Percentiles rank a stretch among this genome's conserved stretches.
These are phyloP conservation scores for Ogataea saltuana DNA, from an alignment of 805 yeast genomes.

Conservation along the genomic window DNA sequence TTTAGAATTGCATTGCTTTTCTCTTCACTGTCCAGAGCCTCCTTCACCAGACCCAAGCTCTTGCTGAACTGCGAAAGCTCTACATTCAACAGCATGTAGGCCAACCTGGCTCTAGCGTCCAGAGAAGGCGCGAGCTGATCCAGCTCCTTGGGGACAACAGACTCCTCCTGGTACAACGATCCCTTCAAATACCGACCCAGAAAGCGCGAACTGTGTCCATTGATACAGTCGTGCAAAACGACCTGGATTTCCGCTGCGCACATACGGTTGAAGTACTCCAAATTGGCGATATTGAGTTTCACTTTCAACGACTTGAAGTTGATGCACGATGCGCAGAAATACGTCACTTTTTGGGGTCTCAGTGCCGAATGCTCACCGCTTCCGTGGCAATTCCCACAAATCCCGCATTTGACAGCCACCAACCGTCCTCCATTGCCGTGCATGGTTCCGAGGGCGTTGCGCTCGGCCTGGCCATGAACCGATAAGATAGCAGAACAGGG, in stretches of 20 bases:
- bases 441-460: conserved; percentile 2
- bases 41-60: conserved; percentile 13
- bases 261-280: conserved; percentile 21
- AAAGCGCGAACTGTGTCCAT: conserved; percentile 24
- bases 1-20: conserved; percentile 12
- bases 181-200: conserved; percentile 19
- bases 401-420: conserved; percentile 20
- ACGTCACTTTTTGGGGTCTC: conserved; percentile 8
- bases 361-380: neutral
- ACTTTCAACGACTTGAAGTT: conserved; percentile 29
- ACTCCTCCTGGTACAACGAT: neutral
- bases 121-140: conserved; percentile 23
- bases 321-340: conserved; percentile 32
- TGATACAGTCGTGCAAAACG: conserved; percentile 29
- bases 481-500: conserved; percentile 15
- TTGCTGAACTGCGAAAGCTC: conserved; percentile 26
- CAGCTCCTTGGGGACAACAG: conserved; percentile 1
- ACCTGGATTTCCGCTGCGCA: conserved; percentile 25
- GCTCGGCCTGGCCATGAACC: conserved; percentile 1
- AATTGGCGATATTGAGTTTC: conserved; percentile 24
- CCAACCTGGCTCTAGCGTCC: conserved; percentile 31
- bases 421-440: conserved; percentile 8
- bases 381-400: conserved; percentile 11
- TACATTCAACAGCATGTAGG: conserved; percentile 34
- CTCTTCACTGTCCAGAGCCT: conserved; percentile 11